Base-by-base conservation (phyloP, 2,329 filamentous ascomycete genomes). In the Hortaea werneckii region DNA sequence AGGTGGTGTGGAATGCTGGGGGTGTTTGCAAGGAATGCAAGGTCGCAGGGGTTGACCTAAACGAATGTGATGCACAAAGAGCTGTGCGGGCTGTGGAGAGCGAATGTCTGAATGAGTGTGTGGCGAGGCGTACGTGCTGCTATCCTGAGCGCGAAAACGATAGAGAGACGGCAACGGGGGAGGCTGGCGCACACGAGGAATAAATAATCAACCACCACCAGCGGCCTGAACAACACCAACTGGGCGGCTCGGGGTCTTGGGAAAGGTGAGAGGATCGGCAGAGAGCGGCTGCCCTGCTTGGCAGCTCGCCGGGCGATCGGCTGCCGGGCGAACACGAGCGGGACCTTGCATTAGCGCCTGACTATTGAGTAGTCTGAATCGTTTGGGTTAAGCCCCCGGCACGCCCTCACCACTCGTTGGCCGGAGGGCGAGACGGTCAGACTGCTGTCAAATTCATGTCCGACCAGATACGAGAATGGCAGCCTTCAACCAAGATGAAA, bases 21-120 rank as follows among this genome's bases (percentile, higher is more conserved):
- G 42, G 27, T 12, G 40, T 41, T 46, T 32, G 49, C 40, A 48
- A 52, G 51, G 51, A 54, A 50, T 54, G 51, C 37, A 47, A 49
- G 48, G 49, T 37, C 38, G 42, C 40, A 6, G 41, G 37, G 29
- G 44, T 26, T 26, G 30, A 11, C n/a, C n/a, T 9, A 27, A 52
- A 50, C 12, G 50, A 51, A 41, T 44, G 49, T 51, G 29, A 42
- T 29, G 9, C 6, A 11, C 28, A 29, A 52, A 50, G 32, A 46
- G 47, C 41, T 44, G 46, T 50, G 30, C 32, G 26, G 12, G 8
- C 8, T 34, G 28, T 34, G 30, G 30, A n/a, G 30, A 34, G 3
- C 29, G 32, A 13, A 12, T 43, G 9, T 20, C 9, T 43, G 6
- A 43, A 38, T 32, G 42, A 43, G 29, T 43, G 40, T 42, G 10